Base-by-base conservation (phyloP, 306 rosid genomes). In the Acmispon strigosus region DNA sequence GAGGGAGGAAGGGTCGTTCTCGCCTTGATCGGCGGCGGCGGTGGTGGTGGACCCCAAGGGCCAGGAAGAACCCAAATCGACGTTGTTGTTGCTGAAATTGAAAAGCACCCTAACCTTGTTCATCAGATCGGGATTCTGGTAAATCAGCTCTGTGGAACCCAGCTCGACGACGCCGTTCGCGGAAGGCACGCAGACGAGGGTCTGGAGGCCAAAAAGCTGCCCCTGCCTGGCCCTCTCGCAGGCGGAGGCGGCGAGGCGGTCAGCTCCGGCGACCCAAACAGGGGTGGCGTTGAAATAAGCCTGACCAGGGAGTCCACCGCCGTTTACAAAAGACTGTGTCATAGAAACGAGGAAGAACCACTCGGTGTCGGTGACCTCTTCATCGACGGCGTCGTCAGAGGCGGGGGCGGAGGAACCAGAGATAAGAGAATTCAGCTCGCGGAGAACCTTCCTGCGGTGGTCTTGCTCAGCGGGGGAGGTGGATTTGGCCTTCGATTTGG, bases 271-370 rank as follows among this genome's bases (percentile, higher is more conserved):
- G 10, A 91, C 62, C 97, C 97, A 94, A 0, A 86, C 81, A 3
- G 96, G 91, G n/a, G 9, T n/a, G 2, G 96, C 83, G 7, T 54
- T 73, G 58, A 78, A 68, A 19, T 86, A 86, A 0, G 97, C 91
- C 52, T 91, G 95, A 0, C 97, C 96, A 0, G 97, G 92, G 2
- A 94, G 53, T 2, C 96, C 96, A 1, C 66, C 29, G 7, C 91
- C 99, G 78, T 83, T 80, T 7, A 80, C 81, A 39, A 94, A 94
- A 2, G 88, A 84, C 67, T 94, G 99, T 0, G 99, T 91, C 99
- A 94, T 94, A 7, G 99, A 94, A 4, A 94, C 83, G 1, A 94
- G 79, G 43, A 89, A 94, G 87, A 91, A 91, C 99, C 99, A 94
- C 78, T 94, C 99, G 2, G 99, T 89, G 56, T 94, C 97, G 4